Percentiles rank a stretch among this genome's conserved stretches.
Evolutionary conservation across 2,329 filamentous ascomycete species (phyloP).

Genomic region (Colletotrichum graminicola): DNA sequence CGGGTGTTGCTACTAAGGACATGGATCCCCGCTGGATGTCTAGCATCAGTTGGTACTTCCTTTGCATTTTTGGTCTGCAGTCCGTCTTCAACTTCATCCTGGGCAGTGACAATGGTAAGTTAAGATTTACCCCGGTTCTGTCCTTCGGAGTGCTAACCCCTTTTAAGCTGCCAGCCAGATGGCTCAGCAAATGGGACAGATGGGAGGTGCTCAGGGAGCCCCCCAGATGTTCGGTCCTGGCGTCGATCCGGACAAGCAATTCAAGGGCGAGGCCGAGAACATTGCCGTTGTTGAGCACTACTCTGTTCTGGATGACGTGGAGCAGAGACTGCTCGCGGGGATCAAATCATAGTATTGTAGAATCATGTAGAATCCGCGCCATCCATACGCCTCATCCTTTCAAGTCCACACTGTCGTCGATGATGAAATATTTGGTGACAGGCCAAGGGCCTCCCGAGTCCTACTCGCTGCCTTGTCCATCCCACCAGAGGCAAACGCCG

Average conservation of each 20-base stretch:
- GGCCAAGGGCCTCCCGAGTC: slow-evolving; percentile 14
- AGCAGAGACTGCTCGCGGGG: slow-evolving; percentile 80
- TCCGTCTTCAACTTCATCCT: slow-evolving; percentile 97
- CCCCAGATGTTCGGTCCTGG: slow-evolving; percentile 90
- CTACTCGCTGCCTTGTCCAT: slow-evolving; percentile 47
- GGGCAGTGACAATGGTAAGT: slow-evolving; percentile 92
- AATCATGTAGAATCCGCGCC: slow-evolving; percentile 26
- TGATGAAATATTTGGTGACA: not conserved
- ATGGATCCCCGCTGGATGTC: slow-evolving; percentile 99
- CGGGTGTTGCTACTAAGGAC: slow-evolving; percentile 93
- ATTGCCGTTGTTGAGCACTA: slow-evolving; percentile 94
- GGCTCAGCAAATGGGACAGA: slow-evolving; percentile 88
- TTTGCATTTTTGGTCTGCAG: slow-evolving; percentile 96
- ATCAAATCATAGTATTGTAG: slow-evolving; percentile 53
- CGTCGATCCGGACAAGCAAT: slow-evolving; percentile 95
- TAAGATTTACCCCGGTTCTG: not conserved
- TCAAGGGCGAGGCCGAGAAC: slow-evolving; percentile 93
- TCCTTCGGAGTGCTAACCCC: slow-evolving; percentile 46
- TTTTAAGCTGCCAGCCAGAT: slow-evolving; percentile 86
- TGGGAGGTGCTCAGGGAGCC: slow-evolving; percentile 69
- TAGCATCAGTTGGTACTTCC: slow-evolving; percentile 98
- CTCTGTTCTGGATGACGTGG: slow-evolving; percentile 89
- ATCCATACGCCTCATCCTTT: slow-evolving; percentile 11
- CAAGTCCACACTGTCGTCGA: not conserved
- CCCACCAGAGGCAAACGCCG: slow-evolving; percentile 75